phyloP scores from a whole-genome alignment of 305 asterid species.

The Fraxinus floribunda region DNA sequence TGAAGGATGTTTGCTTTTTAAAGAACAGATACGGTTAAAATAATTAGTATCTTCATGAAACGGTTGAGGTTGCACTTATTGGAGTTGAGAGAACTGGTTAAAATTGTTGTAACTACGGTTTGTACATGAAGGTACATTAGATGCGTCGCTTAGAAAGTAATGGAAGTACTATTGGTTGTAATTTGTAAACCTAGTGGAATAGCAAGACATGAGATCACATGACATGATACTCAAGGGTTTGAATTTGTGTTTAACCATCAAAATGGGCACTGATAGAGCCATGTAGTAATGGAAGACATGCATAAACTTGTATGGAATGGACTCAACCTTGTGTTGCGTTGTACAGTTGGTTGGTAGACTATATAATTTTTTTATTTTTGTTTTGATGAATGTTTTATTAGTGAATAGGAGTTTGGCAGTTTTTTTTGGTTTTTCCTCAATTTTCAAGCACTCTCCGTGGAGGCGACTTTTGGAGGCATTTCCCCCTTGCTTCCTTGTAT shows the following conservation, averaged over 20 bases:
- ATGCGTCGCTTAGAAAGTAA: neutral
- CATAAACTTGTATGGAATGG: neutral
- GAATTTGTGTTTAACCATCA: neutral
- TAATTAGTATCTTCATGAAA: neutral
- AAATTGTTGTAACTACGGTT: neutral
- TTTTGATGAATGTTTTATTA: neutral
- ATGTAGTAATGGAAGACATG: neutral
- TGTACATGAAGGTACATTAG: neutral
- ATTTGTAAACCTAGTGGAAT: neutral
- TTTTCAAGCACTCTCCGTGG: neutral
- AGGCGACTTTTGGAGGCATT: neutral
- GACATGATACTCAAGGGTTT: neutral
- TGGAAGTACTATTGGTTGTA: neutral
- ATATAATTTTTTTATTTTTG: neutral
- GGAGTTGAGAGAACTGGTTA: neutral
- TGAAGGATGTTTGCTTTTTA: neutral
- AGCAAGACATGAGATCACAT: neutral
- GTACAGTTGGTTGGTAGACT: neutral
- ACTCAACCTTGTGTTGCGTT: neutral
- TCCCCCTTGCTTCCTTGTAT: neutral
- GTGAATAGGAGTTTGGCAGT: neutral
- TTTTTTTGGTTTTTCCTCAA: neutral
- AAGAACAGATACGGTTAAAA: neutral
- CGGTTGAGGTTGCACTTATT: neutral
- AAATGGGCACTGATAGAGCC: neutral